A percentile compares a stretch with the other conserved stretches of the same genome.
Evolutionary conservation across 2,329 filamentous ascomycete species (phyloP).

Genomic region (Ophiostoma triangulosporum): DNA sequence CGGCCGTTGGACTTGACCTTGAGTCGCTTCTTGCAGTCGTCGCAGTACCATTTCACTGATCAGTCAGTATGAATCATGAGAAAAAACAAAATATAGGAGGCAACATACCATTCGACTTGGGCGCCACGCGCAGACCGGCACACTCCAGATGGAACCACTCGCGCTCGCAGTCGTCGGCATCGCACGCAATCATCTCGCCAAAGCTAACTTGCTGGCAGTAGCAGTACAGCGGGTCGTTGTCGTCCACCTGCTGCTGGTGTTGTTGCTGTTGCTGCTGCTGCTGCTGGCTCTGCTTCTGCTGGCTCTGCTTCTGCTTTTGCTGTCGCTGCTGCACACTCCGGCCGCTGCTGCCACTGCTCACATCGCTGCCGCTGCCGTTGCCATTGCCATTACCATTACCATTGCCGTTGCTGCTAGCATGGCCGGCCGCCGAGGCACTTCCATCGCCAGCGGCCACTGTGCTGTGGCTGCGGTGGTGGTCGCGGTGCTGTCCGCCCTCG

Average conservation of each 20-base stretch:
- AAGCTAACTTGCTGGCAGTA: conserved; percentile 72
- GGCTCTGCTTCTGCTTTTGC: conserved; percentile 2
- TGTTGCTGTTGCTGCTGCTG: conserved; percentile 16
- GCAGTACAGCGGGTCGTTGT: conserved; percentile 62
- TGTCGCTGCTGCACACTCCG: not conserved
- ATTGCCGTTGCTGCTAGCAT: conserved; percentile 8
- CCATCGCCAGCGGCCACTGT: conserved; percentile 5
- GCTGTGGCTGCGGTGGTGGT: conserved; percentile 5
- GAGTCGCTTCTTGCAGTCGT: conserved; percentile 59
- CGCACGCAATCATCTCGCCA: conserved; percentile 74
- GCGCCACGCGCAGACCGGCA: conserved; percentile 65
- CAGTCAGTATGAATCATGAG: not conserved
- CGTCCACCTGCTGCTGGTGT: conserved; percentile 41
- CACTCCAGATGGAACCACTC: conserved; percentile 81
- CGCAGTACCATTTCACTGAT: conserved; percentile 68
- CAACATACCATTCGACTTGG: conserved; percentile 56
- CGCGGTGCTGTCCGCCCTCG: conserved; percentile 13
- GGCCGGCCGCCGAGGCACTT: conserved; percentile 1
- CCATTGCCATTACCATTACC: conserved; percentile 1
- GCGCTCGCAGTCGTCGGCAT: conserved; percentile 55
- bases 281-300: conserved; percentile 9
- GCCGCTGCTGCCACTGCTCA: conserved; percentile 9
- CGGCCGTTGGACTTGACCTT: conserved; percentile 38
- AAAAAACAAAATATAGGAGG: not conserved
- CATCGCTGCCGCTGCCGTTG: conserved; percentile 6